Base-by-base conservation (phyloP, 2,329 filamentous ascomycete genomes). In the Penicillium palitans region DNA sequence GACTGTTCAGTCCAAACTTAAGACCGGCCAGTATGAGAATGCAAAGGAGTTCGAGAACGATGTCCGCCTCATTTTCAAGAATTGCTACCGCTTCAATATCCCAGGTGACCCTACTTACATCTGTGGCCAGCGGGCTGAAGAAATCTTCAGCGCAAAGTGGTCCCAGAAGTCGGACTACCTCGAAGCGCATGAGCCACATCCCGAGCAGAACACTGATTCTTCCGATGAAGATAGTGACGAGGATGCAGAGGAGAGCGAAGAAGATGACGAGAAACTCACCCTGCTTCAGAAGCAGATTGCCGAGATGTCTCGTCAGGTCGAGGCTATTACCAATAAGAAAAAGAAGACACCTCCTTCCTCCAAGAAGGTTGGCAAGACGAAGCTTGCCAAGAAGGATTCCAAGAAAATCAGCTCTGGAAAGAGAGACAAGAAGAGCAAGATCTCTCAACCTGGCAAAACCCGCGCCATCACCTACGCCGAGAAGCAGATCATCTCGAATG, bases 1-100 rank as follows among this genome's bases (percentile, higher is more conserved):
- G 17, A 96, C 91, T n/a, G 89, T 96, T 70, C 81, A 84, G 37
- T 82, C 83, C 42, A 96, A 96, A 76, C 81, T 97, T 41, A 86
- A 88, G 66, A 81, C 81, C 13, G 91, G 92, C 27, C 85, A 91
- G 56, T 98, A 98, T 70, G 84, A 86, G 64, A 91, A 83, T 57
- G 83, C 90, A 1, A 92, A 91, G 73, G 93, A 97, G 46, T 91
- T 98, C 67, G 90, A 96, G 70, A 84, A 84, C 58, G 93, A 96
- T 69, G 85, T 96, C 55, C 84, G 87, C 49, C 84, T 92, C 57
- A 93, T 98, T 65, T 88, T 97, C 69, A 83, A 85, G 66, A 99
- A 99, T 74, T 97, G 93, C 74, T 91, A 87, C 79, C 88, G 89
- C 62, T 99, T 98, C 83, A 99, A 99, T 67, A 85, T 87, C n/a